phyloP scores from a whole-genome alignment of 768 basidiomycete genomes.

The Strobilomyces dryophilus region DNA sequence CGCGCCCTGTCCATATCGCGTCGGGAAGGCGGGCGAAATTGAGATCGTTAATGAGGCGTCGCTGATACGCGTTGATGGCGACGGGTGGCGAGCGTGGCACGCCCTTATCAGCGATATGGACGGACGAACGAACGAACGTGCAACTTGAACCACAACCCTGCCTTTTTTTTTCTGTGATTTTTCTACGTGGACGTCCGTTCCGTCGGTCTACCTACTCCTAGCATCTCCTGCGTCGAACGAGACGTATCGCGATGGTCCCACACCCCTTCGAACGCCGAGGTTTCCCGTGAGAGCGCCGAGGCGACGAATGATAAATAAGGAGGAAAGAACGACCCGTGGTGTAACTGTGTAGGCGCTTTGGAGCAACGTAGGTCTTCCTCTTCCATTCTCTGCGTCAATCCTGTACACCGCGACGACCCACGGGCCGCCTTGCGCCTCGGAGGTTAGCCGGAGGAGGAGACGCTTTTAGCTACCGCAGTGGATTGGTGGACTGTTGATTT shows the following conservation, averaged over 20 bases:
- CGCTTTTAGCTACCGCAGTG: background rate
- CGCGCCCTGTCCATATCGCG: slow-evolving; percentile 12
- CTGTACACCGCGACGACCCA: slow-evolving; percentile 3
- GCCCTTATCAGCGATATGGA: slow-evolving; percentile 10
- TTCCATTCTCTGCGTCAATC: slow-evolving; percentile 7
- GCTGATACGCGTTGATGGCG: slow-evolving; percentile 5
- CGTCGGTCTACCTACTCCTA: background rate
- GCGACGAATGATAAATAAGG: background rate
- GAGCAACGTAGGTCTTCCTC: slow-evolving; percentile 20
- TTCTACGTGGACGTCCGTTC: background rate
- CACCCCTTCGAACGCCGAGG: background rate
- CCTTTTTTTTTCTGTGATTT: background rate
- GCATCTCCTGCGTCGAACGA: background rate
- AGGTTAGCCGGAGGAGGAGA: background rate
- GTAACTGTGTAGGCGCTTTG: slow-evolving; percentile 6
- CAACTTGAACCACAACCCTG: slow-evolving; percentile 7
- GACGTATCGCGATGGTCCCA: background rate
- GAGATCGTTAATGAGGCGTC: background rate
- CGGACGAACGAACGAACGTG: background rate
- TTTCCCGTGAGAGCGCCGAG: background rate
- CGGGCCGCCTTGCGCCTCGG: slow-evolving; percentile 8
- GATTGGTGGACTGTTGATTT: background rate
- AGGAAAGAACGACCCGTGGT: background rate
- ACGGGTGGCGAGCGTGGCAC: background rate
- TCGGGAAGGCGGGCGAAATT: slow-evolving; percentile 2